A percentile compares a stretch with the other conserved stretches of the same genome.
Conservation (phyloP, 768 basidiomycete genomes). For the Pleurotus salmoneostramineus region DNA sequence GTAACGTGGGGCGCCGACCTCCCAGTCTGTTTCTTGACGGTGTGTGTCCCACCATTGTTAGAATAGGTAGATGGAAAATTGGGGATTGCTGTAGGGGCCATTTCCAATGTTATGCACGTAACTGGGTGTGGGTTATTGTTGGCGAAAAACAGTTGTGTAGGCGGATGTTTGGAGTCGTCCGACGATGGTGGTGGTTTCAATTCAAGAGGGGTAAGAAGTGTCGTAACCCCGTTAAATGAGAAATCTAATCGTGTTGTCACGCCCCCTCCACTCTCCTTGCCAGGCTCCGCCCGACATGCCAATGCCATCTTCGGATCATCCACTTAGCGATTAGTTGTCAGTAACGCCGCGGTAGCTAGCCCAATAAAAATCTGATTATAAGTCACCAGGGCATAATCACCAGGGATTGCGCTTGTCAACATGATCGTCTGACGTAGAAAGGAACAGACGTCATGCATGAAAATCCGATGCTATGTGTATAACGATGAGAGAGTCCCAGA, state of each 20-base stretch:
- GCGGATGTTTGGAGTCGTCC: neutral
- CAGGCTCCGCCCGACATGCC: slow-evolving; percentile 14
- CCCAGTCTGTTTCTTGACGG: slow-evolving; percentile 10
- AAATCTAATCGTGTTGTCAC: slow-evolving; percentile 5
- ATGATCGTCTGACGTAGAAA: neutral
- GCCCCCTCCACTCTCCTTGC: slow-evolving; percentile 3
- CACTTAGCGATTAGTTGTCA: neutral
- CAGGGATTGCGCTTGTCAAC: neutral
- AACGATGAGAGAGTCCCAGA: neutral
- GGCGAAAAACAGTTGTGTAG: neutral
- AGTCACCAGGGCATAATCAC: neutral
- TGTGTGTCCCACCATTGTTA: slow-evolving; percentile 11
- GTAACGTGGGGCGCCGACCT: slow-evolving; percentile 27
- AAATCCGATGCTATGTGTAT: neutral
- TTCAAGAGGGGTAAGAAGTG: slow-evolving; percentile 4
- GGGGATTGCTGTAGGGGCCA: slow-evolving; percentile 10
- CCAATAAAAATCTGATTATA: too few species aligned
- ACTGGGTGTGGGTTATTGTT: neutral
- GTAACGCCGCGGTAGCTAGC: too few species aligned
- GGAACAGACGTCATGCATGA: neutral
- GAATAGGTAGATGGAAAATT: slow-evolving; percentile 6
- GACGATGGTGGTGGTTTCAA: neutral
- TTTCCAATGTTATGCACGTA: neutral
- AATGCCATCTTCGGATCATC: neutral
- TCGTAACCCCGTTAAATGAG: neutral